Conservation (phyloP, 331 rosid species). For the Rhamnella rubrinervis region DNA sequence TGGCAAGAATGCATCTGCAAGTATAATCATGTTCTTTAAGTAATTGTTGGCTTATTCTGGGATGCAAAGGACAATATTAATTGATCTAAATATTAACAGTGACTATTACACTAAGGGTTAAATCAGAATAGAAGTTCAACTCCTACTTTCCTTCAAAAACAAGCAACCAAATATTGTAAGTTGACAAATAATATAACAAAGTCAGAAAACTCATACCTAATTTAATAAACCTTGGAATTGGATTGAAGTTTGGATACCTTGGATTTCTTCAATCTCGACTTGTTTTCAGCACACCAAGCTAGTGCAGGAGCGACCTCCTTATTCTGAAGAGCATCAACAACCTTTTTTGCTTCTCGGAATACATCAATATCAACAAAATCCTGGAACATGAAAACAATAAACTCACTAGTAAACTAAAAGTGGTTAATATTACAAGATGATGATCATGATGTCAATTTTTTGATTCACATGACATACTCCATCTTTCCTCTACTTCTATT, state of each 20-base stretch:
- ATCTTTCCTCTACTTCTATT: background rate
- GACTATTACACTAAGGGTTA: too few species aligned
- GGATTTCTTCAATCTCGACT: conserved; percentile 87
- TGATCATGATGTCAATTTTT: background rate
- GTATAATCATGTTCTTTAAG: too few species aligned
- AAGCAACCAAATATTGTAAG: background rate
- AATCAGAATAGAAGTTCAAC: background rate
- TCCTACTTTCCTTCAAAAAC: background rate
- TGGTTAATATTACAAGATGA: background rate
- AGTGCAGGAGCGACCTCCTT: conserved; percentile 90
- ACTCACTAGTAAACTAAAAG: background rate
- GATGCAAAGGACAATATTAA: too few species aligned
- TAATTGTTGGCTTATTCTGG: too few species aligned
- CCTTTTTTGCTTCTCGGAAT: conserved; percentile 89
- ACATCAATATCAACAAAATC: conserved; percentile 92
- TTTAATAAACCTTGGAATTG: conserved; percentile 16
- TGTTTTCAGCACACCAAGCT: conserved; percentile 93
- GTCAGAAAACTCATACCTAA: conserved; percentile 2
- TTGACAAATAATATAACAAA: background rate
- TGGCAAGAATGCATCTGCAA: too few species aligned
- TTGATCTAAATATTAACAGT: too few species aligned
- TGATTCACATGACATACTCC: background rate
- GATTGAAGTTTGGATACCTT: conserved; percentile 50
- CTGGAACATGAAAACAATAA: conserved; percentile 33
- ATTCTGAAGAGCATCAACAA: conserved; percentile 78